Conservation (phyloP, 108 stramenopile species). For the Pseudonitzschia multiseries region DNA sequence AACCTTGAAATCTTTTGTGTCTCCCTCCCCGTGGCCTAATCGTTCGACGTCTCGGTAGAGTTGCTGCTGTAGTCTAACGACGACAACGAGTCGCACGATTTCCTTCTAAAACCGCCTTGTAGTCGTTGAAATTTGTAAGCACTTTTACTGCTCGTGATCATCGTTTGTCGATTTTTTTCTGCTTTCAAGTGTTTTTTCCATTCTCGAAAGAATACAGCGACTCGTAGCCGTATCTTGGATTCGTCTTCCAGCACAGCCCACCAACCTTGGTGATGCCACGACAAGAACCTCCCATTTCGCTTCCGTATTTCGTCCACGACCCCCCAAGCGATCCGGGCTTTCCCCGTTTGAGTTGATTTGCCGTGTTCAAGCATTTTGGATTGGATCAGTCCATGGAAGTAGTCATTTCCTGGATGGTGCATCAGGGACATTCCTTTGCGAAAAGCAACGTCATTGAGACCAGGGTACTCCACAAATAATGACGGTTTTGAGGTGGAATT, state of each 20-base stretch:
- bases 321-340: neutral
- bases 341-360: slow-evolving; percentile 1
- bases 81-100: neutral
- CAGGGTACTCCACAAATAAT: slow-evolving; percentile 13
- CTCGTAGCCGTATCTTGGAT: neutral
- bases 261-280: slow-evolving; percentile 11
- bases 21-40: no score
- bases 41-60: no score
- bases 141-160: neutral
- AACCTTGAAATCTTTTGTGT: no score
- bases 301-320: slow-evolving; percentile 1
- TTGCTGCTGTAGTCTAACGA: neutral
- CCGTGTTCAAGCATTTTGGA: slow-evolving; percentile 3
- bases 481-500: neutral
- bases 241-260: slow-evolving; percentile 1
- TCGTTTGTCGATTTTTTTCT: slow-evolving; percentile 1
- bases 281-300: slow-evolving; percentile 8
- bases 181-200: slow-evolving; percentile 5
- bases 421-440: slow-evolving; percentile 9
- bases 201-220: slow-evolving; percentile 3
- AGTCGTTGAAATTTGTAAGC: neutral
- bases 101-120: neutral
- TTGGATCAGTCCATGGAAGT: slow-evolving; percentile 1
- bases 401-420: slow-evolving; percentile 13
- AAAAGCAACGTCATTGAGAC: slow-evolving; percentile 12